These are phyloP conservation scores for Boletellus sp. DNA, from an alignment of 768 basidiomycete genomes.

Conservation along the genomic window DNA sequence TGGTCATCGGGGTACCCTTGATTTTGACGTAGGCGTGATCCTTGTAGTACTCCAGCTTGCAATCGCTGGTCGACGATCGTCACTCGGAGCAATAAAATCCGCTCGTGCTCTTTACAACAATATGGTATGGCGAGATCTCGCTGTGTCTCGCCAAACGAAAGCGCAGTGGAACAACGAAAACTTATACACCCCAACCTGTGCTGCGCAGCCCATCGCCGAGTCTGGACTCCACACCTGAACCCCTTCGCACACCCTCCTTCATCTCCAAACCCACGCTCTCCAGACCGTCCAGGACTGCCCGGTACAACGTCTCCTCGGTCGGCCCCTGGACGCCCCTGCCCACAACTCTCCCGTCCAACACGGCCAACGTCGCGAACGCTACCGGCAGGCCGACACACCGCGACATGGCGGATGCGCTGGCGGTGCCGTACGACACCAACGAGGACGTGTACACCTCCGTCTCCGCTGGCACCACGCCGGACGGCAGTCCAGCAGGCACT, in stretches of 20 bases:
- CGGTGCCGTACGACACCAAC: slow-evolving; percentile 58
- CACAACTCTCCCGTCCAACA: slow-evolving; percentile 58
- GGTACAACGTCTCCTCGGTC: slow-evolving; percentile 54
- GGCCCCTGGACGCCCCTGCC: slow-evolving; percentile 69
- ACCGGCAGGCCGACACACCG: slow-evolving; percentile 85
- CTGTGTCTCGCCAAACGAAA: no score
- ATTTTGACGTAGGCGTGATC: no score
- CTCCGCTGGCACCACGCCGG: slow-evolving; percentile 4
- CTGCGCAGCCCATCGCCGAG: slow-evolving; percentile 19
- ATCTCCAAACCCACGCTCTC: slow-evolving; percentile 44
- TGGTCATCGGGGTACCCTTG: no score
- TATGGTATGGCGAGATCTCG: no score
- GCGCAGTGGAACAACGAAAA: no score
- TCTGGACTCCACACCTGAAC: slow-evolving; percentile 47
- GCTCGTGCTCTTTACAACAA: no score
- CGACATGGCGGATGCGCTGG: slow-evolving; percentile 78
- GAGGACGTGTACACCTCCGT: slow-evolving; percentile 65
- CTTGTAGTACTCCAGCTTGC: no score
- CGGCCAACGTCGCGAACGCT: slow-evolving; percentile 71
- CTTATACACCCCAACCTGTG: no score
- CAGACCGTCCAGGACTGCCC: slow-evolving; percentile 57
- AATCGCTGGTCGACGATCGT: no score
- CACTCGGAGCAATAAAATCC: no score
- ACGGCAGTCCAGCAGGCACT: background rate
- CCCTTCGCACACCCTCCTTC: slow-evolving; percentile 35